A percentile compares a stretch with the other conserved stretches of the same genome.
These are phyloP conservation scores for Stygiomarasmius scandens DNA, from an alignment of 1,284 basidiomycete species.

Conservation along the genomic window DNA sequence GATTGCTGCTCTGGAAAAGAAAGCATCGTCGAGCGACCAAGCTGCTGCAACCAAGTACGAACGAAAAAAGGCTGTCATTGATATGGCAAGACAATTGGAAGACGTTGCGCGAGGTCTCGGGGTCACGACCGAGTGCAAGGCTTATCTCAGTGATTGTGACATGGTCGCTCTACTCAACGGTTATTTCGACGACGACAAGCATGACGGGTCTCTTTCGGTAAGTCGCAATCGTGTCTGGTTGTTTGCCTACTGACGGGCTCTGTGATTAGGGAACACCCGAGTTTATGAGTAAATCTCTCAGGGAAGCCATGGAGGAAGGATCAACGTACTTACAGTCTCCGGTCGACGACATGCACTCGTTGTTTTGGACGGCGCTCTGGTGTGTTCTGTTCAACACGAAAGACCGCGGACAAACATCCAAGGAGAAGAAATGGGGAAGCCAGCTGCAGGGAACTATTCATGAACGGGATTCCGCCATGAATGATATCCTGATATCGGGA, in stretches of 20 bases:
- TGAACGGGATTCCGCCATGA: too few relatives aligned
- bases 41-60: too few relatives aligned
- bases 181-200: constrained; percentile 4
- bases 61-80: too few relatives aligned
- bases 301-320: not conserved
- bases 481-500: too few relatives aligned
- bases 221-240: not conserved
- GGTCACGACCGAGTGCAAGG: not conserved
- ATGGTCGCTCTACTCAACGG: constrained; percentile 6
- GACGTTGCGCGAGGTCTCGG: not conserved
- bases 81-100: not conserved
- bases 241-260: not conserved
- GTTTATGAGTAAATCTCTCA: constrained; percentile 14
- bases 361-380: constrained; percentile 14
- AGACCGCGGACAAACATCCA: too few relatives aligned
- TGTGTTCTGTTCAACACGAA: constrained; percentile 3
- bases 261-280: constrained; percentile 5
- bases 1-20: too few relatives aligned
- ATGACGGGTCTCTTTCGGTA: not conserved
- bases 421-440: too few relatives aligned
- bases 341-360: constrained; percentile 13
- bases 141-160: constrained; percentile 11
- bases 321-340: constrained; percentile 8
- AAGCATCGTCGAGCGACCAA: too few relatives aligned
- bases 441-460: too few relatives aligned